A percentile compares a stretch with the other conserved stretches of the same genome.
These are phyloP conservation scores for Saitoella complicata DNA, from an alignment of 805 yeast species.

Conservation along the genomic window DNA sequence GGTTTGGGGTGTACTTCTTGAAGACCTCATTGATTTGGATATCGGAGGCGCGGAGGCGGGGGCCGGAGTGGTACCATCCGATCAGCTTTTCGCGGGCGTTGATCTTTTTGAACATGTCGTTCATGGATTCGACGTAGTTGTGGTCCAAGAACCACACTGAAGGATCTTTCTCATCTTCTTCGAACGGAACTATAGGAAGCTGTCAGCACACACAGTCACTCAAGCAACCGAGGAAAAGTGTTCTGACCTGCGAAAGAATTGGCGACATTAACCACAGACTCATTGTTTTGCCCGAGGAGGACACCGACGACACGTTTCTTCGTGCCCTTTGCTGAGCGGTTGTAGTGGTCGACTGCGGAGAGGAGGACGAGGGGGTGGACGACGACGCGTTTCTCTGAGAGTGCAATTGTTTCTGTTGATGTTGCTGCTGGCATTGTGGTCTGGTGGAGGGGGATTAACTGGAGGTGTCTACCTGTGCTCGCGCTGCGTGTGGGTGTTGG, in stretches of 20 bases:
- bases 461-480: too few species aligned
- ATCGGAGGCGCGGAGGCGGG: constrained; percentile 76
- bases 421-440: constrained; percentile 9
- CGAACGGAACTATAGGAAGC: constrained; percentile 56
- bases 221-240: not conserved
- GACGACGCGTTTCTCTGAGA: constrained; percentile 34
- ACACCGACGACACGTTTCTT: constrained; percentile 88
- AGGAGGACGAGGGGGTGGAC: constrained; percentile 91
- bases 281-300: constrained; percentile 62
- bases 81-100: constrained; percentile 90
- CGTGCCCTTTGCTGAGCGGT: constrained; percentile 58
- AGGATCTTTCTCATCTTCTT: constrained; percentile 84
- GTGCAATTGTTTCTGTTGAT: constrained; percentile 10
- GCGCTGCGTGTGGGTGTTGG: too few species aligned
- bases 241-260: constrained; percentile 64
- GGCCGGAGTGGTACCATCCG: constrained; percentile 99
- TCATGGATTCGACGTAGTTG: constrained; percentile 89
- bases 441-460: not conserved
- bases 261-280: constrained; percentile 48
- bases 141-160: constrained; percentile 95
- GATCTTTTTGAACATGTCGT: constrained; percentile 93
- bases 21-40: constrained; percentile 80
- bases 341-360: constrained; percentile 90
- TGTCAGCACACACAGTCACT: not conserved
- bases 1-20: constrained; percentile 65